phyloP scores from a whole-genome alignment of 805 yeast genomes.

The Wickerhamomyces xylosicus region DNA sequence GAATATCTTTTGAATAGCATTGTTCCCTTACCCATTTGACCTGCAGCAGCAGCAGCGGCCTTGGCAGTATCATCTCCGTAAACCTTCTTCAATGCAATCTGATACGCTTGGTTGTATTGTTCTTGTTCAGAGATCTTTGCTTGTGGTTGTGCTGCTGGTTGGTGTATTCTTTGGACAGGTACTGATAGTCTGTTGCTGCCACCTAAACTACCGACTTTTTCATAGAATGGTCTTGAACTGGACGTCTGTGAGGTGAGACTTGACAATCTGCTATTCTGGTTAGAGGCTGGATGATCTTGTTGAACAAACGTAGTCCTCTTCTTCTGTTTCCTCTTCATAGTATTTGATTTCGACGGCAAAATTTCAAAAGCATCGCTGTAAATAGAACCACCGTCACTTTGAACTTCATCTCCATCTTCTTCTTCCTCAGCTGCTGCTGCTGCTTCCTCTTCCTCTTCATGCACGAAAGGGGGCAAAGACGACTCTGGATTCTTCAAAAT shows the following conservation, averaged over 20 bases:
- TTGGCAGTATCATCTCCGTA: constrained; percentile 28
- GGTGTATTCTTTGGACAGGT: neutral
- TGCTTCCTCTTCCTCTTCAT: neutral
- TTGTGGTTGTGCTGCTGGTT: neutral
- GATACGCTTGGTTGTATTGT: constrained; percentile 43
- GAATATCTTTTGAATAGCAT: constrained; percentile 10
- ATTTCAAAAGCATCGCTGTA: constrained; percentile 16
- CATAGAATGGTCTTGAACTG: no score
- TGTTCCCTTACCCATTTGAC: constrained; percentile 2
- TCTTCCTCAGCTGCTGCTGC: neutral
- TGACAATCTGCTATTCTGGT: neutral
- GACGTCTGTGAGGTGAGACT: neutral
- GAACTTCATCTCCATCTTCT: constrained; percentile 9
- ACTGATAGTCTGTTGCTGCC: no score
- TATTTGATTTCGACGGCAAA: constrained; percentile 6
- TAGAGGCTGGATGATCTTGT: no score
- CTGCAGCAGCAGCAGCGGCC: constrained; percentile 2
- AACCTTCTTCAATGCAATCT: constrained; percentile 45
- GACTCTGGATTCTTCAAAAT: no score
- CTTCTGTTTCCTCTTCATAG: neutral
- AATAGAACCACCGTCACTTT: constrained; percentile 16
- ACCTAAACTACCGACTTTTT: no score
- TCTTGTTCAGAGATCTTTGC: constrained; percentile 21
- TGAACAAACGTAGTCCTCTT: neutral
- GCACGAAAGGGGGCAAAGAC: neutral